Conservation (phyloP, 768 basidiomycete genomes). For the Naematelia encephala region DNA sequence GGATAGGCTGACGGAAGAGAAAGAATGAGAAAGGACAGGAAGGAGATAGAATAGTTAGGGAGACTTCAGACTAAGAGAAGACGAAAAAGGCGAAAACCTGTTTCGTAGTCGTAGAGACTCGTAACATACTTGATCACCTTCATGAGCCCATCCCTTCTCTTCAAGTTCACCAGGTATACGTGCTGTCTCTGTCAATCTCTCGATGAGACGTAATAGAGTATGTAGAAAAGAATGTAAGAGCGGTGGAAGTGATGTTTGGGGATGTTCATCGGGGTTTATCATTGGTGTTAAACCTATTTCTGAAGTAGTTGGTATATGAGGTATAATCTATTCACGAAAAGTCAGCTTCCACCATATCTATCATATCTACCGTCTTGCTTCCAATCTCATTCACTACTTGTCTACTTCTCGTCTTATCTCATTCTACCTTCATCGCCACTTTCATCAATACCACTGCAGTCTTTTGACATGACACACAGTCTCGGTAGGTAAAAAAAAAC, state of each 20-base stretch:
- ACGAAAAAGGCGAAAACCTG: neutral
- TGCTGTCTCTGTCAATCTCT: slow-evolving; percentile 34
- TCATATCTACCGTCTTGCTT: no score
- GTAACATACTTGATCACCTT: slow-evolving; percentile 40
- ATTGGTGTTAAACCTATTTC: slow-evolving; percentile 29
- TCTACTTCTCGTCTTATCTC: no score
- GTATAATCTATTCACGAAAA: slow-evolving; percentile 28
- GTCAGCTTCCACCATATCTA: no score
- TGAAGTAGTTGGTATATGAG: slow-evolving; percentile 29
- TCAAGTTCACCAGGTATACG: slow-evolving; percentile 37
- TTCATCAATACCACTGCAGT: no score
- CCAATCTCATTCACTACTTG: no score
- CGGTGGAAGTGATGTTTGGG: slow-evolving; percentile 30
- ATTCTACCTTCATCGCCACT: no score
- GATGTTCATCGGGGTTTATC: slow-evolving; percentile 20
- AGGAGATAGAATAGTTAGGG: neutral
- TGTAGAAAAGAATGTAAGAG: slow-evolving; percentile 44
- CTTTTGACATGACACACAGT: no score
- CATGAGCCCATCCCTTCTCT: slow-evolving; percentile 34
- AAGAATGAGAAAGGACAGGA: neutral
- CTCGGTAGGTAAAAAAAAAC: no score
- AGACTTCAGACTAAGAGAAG: neutral
- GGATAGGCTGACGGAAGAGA: no score
- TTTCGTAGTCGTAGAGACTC: neutral
- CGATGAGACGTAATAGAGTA: slow-evolving; percentile 32